phyloP scores from a whole-genome alignment of 2,329 filamentous ascomycete species.

The Fusarium sp. region DNA sequence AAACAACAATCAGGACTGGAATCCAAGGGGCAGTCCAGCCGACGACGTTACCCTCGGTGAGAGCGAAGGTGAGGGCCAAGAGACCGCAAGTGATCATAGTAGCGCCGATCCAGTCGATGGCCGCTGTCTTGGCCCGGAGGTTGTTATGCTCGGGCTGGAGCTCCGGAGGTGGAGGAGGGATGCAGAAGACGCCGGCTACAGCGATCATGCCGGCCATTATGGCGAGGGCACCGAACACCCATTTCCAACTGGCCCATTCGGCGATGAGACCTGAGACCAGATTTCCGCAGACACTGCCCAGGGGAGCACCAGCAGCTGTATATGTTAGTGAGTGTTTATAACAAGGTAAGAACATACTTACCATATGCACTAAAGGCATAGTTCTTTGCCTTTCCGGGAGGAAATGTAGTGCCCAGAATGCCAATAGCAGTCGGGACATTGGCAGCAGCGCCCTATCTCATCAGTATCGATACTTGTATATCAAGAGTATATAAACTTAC shows the following conservation, averaged over 20 bases:
- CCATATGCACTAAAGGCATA: conserved; percentile 75
- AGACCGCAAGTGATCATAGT: conserved; percentile 70
- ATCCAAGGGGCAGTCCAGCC: conserved; percentile 75
- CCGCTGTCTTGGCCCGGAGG: conserved; percentile 51
- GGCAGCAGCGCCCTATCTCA: conserved; percentile 67
- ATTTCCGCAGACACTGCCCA: conserved; percentile 74
- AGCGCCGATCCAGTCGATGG: conserved; percentile 75
- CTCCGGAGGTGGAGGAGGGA: conserved; percentile 62
- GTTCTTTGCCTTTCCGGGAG: conserved; percentile 75
- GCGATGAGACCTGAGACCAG: conserved; percentile 72
- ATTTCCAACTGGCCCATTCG: conserved; percentile 72
- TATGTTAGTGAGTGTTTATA: not conserved
- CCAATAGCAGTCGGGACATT: conserved; percentile 78
- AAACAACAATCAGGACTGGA: conserved; percentile 67
- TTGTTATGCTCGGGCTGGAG: conserved; percentile 39
- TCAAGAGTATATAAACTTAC: conserved; percentile 37
- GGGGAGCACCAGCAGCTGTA: conserved; percentile 69
- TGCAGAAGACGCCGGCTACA: conserved; percentile 66
- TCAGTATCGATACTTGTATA: not conserved
- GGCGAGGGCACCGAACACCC: conserved; percentile 73
- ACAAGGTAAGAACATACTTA: conserved; percentile 42
- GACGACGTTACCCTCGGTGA: conserved; percentile 76
- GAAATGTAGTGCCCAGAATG: conserved; percentile 74
- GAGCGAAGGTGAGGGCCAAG: conserved; percentile 71
- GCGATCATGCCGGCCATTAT: conserved; percentile 69